A percentile compares a stretch with the other conserved stretches of the same genome.
These are phyloP conservation scores for Colletotrichum shisoi DNA, from an alignment of 2,329 filamentous ascomycete species.

Conservation along the genomic window DNA sequence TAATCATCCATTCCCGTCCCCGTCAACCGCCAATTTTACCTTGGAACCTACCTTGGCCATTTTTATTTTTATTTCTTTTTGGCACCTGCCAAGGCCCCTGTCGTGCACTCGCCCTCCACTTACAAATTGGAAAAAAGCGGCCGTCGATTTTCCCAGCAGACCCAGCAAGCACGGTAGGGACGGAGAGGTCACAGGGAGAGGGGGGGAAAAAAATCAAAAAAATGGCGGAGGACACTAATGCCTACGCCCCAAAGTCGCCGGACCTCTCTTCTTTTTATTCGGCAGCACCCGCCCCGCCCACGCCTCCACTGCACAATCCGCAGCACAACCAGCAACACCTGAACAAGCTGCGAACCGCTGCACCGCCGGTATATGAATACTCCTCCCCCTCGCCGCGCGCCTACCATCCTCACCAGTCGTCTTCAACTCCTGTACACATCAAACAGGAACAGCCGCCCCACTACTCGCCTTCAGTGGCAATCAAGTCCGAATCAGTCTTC, in stretches of 20 bases:
- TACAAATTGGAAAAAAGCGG: constrained; percentile 29
- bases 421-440: constrained; percentile 39
- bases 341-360: constrained; percentile 34
- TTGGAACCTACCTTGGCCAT: constrained; percentile 4
- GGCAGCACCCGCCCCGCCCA: constrained; percentile 45
- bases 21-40: constrained; percentile 19
- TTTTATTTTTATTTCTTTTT: not conserved
- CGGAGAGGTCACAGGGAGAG: constrained; percentile 4
- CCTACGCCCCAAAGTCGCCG: constrained; percentile 66
- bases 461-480: constrained; percentile 39
- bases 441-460: constrained; percentile 39
- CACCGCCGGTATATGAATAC: constrained; percentile 39
- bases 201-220: constrained; percentile 24
- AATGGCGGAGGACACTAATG: constrained; percentile 60
- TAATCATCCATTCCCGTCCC: constrained; percentile 32
- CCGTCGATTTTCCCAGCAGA: constrained; percentile 33
- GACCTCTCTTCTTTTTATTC: constrained; percentile 66
- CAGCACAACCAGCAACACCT: constrained; percentile 41
- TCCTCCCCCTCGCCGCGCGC: constrained; percentile 34
- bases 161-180: constrained; percentile 19
- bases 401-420: constrained; percentile 37
- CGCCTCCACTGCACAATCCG: constrained; percentile 44
- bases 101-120: constrained; percentile 21
- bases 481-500: constrained; percentile 30
- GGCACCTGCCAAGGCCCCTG: constrained; percentile 29